These are phyloP conservation scores for Tinospora cordifolia DNA, from an alignment of 164 flowering plant species.

Conservation along the genomic window DNA sequence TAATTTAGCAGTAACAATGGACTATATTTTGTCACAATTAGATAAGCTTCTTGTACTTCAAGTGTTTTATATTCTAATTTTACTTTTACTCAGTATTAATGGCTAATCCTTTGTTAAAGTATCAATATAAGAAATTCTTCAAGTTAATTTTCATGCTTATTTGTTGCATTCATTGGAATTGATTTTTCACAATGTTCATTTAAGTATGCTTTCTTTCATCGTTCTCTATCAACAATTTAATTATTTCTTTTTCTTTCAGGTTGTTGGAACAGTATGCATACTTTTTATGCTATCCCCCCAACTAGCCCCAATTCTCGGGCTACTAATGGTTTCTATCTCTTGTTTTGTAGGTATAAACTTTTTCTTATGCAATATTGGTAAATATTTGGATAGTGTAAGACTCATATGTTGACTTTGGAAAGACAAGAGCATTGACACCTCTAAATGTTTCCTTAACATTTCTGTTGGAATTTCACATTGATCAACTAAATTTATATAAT, in stretches of 20 bases:
- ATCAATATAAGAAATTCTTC: not conserved
- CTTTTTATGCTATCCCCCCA: constrained; percentile 70
- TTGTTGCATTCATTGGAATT: not conserved
- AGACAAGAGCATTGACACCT: not conserved
- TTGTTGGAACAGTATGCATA: constrained; percentile 73
- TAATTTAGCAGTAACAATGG: constrained; percentile 12
- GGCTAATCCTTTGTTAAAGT: not conserved
- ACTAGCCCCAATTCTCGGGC: constrained; percentile 77
- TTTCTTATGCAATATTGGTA: constrained; percentile 4
- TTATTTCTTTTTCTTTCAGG: constrained; percentile 32
- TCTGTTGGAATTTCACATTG: not conserved
- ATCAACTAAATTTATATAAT: too few relatives aligned
- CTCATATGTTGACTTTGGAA: not conserved
- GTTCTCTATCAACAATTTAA: not conserved
- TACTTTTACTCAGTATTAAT: not conserved
- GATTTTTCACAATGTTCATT: not conserved
- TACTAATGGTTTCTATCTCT: constrained; percentile 64
- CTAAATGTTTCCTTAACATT: not conserved
- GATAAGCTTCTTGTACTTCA: not conserved
- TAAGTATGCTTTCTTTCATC: not conserved
- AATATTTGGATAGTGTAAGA: not conserved
- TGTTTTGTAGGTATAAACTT: constrained; percentile 46
- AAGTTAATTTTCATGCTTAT: not conserved
- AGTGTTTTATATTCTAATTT: not conserved
- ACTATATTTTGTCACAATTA: not conserved